phyloP scores from a whole-genome alignment of 2,329 filamentous ascomycete genomes.

The Talaromyces sp. region DNA sequence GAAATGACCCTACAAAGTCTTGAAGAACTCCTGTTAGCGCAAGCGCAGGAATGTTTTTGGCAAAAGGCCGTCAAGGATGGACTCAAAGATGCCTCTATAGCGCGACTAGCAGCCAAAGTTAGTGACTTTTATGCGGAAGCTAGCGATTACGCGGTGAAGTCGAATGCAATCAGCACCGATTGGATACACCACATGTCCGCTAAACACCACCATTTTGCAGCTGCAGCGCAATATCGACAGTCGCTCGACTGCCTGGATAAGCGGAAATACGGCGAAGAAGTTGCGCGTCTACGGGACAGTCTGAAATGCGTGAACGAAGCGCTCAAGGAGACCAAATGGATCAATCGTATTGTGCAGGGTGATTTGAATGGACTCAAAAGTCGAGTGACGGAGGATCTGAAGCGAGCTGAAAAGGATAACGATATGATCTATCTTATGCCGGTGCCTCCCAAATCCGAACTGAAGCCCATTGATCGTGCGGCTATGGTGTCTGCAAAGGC shows the following conservation, averaged over 20 bases:
- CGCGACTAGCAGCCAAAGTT: slow-evolving; percentile 84
- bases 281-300: slow-evolving; percentile 80
- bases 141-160: slow-evolving; percentile 82
- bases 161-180: slow-evolving; percentile 82
- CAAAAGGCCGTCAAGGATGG: slow-evolving; percentile 93
- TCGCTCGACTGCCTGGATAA: slow-evolving; percentile 91
- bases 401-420: slow-evolving; percentile 92
- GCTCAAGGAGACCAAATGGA: slow-evolving; percentile 76
- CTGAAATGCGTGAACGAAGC: slow-evolving; percentile 81
- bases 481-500: slow-evolving; percentile 81
- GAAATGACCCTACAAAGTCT: slow-evolving; percentile 79
- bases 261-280: slow-evolving; percentile 90
- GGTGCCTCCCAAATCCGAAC: slow-evolving; percentile 83
- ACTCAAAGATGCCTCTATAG: slow-evolving; percentile 87
- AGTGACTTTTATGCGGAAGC: slow-evolving; percentile 86
- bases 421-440: slow-evolving; percentile 87
- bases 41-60: slow-evolving; percentile 98
- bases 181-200: slow-evolving; percentile 99
- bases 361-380: slow-evolving; percentile 82
- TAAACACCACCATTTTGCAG: slow-evolving; percentile 96
- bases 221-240: slow-evolving; percentile 88
- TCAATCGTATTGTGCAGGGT: slow-evolving; percentile 76
- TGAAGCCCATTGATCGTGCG: slow-evolving; percentile 80
- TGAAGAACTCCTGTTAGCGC: slow-evolving; percentile 79
- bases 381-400: slow-evolving; percentile 80